Conservation (phyloP, 441 rosid species). For the Pelargonium myrrhifolium region DNA sequence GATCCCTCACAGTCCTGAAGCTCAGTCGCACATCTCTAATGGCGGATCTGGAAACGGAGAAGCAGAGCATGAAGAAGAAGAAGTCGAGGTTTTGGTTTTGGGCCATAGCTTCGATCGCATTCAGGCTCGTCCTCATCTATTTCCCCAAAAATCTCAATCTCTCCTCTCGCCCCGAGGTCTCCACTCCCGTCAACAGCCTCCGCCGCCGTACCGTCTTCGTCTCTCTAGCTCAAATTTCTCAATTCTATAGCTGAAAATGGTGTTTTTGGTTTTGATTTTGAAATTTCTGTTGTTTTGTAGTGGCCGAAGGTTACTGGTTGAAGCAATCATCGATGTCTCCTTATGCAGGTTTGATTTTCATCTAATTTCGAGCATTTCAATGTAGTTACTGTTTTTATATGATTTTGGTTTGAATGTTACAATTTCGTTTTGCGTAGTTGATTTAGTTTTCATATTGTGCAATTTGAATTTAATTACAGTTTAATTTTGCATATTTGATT, state of each 20-base stretch:
- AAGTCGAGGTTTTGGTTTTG: constrained; percentile 50
- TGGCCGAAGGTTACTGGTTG: constrained; percentile 62
- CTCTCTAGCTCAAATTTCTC: constrained; percentile 10
- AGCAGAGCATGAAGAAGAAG: constrained; percentile 15
- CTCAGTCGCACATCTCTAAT: background rate
- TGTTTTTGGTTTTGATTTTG: constrained; percentile 1
- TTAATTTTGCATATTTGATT: background rate
- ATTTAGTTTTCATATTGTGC: no score
- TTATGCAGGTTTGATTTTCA: constrained; percentile 33
- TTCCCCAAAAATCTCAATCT: constrained; percentile 61
- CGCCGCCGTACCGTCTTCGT: constrained; percentile 66
- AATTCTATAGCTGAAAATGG: background rate
- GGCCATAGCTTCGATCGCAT: constrained; percentile 37
- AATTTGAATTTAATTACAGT: background rate
- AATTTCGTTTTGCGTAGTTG: no score
- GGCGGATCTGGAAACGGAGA: constrained; percentile 5
- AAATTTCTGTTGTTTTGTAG: constrained; percentile 22
- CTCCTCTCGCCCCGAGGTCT: constrained; percentile 86
- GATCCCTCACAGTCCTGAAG: background rate
- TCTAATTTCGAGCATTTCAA: background rate
- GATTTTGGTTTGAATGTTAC: background rate
- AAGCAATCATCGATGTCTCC: constrained; percentile 59
- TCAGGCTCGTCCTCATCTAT: constrained; percentile 57
- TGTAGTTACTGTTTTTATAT: background rate
- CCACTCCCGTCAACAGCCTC: constrained; percentile 92